phyloP scores from a whole-genome alignment of 2,329 filamentous ascomycete species.

The Hypoxylon sp. region DNA sequence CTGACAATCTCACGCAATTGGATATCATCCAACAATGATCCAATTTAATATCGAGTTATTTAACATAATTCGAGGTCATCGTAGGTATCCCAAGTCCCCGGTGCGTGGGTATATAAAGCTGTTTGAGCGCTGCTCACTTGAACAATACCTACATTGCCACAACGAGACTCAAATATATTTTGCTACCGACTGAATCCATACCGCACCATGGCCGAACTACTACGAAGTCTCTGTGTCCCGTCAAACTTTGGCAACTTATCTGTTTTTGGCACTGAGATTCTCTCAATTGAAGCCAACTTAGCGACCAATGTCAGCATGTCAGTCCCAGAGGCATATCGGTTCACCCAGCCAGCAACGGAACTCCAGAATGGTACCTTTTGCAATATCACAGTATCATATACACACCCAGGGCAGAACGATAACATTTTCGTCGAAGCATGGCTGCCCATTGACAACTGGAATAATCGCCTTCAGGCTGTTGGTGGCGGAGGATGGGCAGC shows the following conservation, averaged over 20 bases:
- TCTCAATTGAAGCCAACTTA: slow-evolving; percentile 10
- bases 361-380: slow-evolving; percentile 52
- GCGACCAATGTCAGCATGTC: slow-evolving; percentile 13
- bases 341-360: neutral
- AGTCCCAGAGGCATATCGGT: neutral
- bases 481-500: slow-evolving; percentile 58
- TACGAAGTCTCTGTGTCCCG: slow-evolving; percentile 6
- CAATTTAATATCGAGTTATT: too few species aligned
- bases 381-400: slow-evolving; percentile 61
- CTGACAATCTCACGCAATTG: too few species aligned
- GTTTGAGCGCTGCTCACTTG: too few species aligned
- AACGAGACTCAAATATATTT: too few species aligned
- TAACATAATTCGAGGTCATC: too few species aligned
- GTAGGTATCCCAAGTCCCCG: too few species aligned
- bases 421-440: slow-evolving; percentile 56
- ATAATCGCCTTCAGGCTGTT: slow-evolving; percentile 56
- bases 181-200: neutral
- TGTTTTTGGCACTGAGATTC: slow-evolving; percentile 18
- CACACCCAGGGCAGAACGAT: slow-evolving; percentile 59
- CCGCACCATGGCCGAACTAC: neutral
- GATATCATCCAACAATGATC: too few species aligned
- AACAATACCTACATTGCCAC: too few species aligned
- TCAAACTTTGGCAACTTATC: slow-evolving; percentile 8
- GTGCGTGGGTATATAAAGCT: too few species aligned
- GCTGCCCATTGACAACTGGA: slow-evolving; percentile 56